Base-by-base conservation (phyloP, 2,329 filamentous ascomycete species). In the Hymenoscyphus scutula region DNA sequence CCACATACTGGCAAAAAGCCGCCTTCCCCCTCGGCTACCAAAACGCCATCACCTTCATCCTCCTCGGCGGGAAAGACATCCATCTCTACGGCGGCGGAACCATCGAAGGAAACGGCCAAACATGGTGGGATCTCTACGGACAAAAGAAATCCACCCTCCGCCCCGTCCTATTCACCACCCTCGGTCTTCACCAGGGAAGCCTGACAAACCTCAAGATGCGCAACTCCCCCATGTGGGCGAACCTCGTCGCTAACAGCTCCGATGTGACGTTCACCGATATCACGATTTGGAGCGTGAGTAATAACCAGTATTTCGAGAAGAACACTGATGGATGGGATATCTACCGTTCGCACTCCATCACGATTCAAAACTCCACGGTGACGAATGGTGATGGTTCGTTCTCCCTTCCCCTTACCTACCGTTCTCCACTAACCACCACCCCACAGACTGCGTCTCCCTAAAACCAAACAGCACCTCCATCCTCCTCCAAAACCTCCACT, bases 1-100 rank as follows among this genome's bases (percentile, higher is more conserved):
- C 85, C 1, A 81, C 84, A 67, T 89, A 89, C 75, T 90, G 87
- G 87, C 38, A 45, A 8, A 45, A 45, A 45, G 38, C 17, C 1
- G 38, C n/a, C 5, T 45, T n/a, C 5, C 5, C 5, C 8, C n/a
- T 45, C 6, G 38, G n/a, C 7, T 45, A 45, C 38, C n/a, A 45
- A 45, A 45, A 45, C 7, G 38, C 38, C 2, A 45, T 45, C 38
- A 45, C 38, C 17, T 45, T 45, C 38, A 17, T 45, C n/a, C 38
- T 45, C 3, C 10, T 45, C 8, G 38, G 38, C 8, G 38, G 38
- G 5, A 7, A 23, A 10, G 38, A 45, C 19, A n/a, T 45, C n/a
- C n/a, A 45, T 45, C 38, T 45, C 8, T 45, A 45, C n/a, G 38
- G 38, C 2, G n/a, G 38, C 8, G 38, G 38, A 23, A 45, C 38